A percentile compares a stretch with the other conserved stretches of the same genome.
Conservation (phyloP, 2,329 filamentous ascomycete genomes). For the Pestalotiopsis sp. region DNA sequence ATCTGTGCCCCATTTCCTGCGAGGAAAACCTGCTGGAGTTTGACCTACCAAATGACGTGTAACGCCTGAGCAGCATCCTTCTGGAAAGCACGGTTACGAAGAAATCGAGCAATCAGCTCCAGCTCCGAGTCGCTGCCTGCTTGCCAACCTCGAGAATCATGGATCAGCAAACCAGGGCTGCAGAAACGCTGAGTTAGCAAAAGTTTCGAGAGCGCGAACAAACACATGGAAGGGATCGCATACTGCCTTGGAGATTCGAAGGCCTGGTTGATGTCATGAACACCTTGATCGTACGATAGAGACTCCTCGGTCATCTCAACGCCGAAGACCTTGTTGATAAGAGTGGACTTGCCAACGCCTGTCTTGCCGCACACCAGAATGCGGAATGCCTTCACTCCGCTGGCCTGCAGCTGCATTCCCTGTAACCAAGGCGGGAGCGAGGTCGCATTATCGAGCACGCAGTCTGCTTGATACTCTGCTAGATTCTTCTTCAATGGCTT, state of each 20-base stretch:
- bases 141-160: slow-evolving; percentile 29
- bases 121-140: slow-evolving; percentile 24
- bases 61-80: slow-evolving; percentile 17
- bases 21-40: too few relatives aligned
- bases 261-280: slow-evolving; percentile 27
- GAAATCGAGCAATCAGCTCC: slow-evolving; percentile 24
- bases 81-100: slow-evolving; percentile 22
- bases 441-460: slow-evolving; percentile 1
- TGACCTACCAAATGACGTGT: slow-evolving; percentile 26
- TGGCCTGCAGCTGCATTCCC: slow-evolving; percentile 4
- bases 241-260: slow-evolving; percentile 25
- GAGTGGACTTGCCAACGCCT: slow-evolving; percentile 28
- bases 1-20: background rate
- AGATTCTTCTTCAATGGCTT: background rate
- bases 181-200: background rate
- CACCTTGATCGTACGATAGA: slow-evolving; percentile 21
- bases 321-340: slow-evolving; percentile 29
- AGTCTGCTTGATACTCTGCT: background rate
- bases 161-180: slow-evolving; percentile 27
- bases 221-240: background rate
- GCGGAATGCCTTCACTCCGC: slow-evolving; percentile 11
- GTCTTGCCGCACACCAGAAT: slow-evolving; percentile 29
- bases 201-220: background rate
- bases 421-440: slow-evolving; percentile 1
- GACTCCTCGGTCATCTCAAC: slow-evolving; percentile 25